These are phyloP conservation scores for Tausonia pullulans DNA, from an alignment of 1,284 basidiomycete species.

Conservation along the genomic window DNA sequence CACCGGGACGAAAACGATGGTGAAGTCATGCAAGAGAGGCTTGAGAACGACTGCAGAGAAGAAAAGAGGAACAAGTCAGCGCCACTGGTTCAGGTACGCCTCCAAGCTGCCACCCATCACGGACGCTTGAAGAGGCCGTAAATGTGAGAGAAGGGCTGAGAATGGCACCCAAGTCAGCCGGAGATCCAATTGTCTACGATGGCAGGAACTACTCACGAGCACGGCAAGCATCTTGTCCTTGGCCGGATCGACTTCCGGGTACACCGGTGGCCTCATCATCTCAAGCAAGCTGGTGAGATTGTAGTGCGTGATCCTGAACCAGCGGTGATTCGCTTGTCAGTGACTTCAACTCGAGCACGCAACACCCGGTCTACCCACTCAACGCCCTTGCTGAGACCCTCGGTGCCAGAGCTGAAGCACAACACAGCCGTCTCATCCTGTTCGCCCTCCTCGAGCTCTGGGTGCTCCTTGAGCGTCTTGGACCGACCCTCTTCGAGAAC, in stretches of 20 bases:
- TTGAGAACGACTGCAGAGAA: conserved; percentile 43
- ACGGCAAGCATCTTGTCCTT: conserved; percentile 47
- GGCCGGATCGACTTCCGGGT: conserved; percentile 34
- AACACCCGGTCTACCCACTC: conserved; percentile 19
- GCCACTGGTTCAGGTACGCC: conserved; percentile 12
- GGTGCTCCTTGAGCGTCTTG: conserved; percentile 16
- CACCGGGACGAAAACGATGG: conserved; percentile 52
- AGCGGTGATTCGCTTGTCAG: background rate
- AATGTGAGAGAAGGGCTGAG: conserved; percentile 39
- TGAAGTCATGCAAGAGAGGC: conserved; percentile 47
- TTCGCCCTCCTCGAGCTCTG: conserved; percentile 5
- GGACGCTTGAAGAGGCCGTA: conserved; percentile 23
- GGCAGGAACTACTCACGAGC: conserved; percentile 24
- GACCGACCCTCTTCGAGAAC: conserved; percentile 7
- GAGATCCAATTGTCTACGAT: background rate
- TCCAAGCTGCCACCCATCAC: background rate
- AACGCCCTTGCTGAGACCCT: conserved; percentile 33
- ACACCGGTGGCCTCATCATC: conserved; percentile 38
- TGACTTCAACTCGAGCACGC: background rate
- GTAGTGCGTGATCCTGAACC: conserved; percentile 49
- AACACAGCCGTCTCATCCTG: conserved; percentile 46
- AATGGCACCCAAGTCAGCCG: background rate
- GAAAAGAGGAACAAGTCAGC: conserved; percentile 32
- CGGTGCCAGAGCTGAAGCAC: conserved; percentile 56
- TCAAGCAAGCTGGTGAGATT: conserved; percentile 43